phyloP scores from a whole-genome alignment of 257 asterid genomes.

The Lithospermum erythrorhizon region DNA sequence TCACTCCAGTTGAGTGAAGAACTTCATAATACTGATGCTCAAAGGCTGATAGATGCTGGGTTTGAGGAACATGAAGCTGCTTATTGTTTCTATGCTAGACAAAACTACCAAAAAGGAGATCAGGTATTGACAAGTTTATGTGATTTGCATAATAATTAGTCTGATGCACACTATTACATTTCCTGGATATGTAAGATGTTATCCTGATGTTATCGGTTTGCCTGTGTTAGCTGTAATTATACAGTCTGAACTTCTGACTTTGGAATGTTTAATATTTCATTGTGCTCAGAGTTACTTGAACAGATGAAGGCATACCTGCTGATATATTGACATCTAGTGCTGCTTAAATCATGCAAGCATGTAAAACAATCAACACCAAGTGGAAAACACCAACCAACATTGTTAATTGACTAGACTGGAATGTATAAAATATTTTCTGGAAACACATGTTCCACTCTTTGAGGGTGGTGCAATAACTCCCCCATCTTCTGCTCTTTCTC shows the following conservation, averaged over 20 bases:
- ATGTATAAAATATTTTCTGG: too few species aligned
- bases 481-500: too few species aligned
- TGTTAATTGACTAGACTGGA: too few species aligned
- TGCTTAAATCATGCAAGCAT: too few species aligned
- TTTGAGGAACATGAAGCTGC: conserved; percentile 43
- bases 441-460: too few species aligned
- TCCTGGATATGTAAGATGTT: background rate
- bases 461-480: too few species aligned
- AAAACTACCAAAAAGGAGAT: conserved; percentile 62
- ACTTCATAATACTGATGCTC: conserved; percentile 16
- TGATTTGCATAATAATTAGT: too few species aligned
- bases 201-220: background rate
- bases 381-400: too few species aligned
- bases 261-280: background rate
- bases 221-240: background rate
- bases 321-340: background rate
- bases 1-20: conserved; percentile 11
- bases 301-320: background rate
- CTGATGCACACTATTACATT: background rate
- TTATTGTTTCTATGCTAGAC: conserved; percentile 72
- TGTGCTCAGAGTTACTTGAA: background rate
- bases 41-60: conserved; percentile 68
- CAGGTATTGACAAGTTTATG: conserved; percentile 41
- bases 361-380: too few species aligned
- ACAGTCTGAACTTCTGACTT: background rate